These are phyloP conservation scores for Ophiognomonia clavigignenti-juglandacearum DNA, from an alignment of 2,329 filamentous ascomycete genomes.

Conservation along the genomic window DNA sequence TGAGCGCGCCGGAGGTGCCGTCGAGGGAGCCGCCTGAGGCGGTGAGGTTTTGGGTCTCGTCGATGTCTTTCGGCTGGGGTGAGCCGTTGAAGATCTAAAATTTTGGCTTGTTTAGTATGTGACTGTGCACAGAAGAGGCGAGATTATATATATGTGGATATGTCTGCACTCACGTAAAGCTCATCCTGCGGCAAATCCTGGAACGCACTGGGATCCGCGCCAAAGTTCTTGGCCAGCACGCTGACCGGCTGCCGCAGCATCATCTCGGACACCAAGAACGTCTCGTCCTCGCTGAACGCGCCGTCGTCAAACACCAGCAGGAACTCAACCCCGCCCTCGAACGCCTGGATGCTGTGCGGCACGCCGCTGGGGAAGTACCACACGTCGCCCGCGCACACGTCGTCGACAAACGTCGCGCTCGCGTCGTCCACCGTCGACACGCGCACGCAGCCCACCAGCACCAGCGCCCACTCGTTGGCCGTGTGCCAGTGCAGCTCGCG, in stretches of 20 bases:
- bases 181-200: conserved; percentile 41
- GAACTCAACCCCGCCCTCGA: conserved; percentile 52
- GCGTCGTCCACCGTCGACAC: conserved; percentile 48
- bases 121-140: neutral
- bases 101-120: neutral
- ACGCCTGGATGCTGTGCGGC: conserved; percentile 49
- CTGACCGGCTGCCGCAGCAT: conserved; percentile 45
- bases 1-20: conserved; percentile 33
- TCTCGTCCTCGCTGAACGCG: conserved; percentile 53
- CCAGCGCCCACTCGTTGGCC: conserved; percentile 45
- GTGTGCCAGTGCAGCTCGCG: conserved; percentile 62
- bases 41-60: conserved; percentile 39
- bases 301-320: conserved; percentile 57
- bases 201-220: conserved; percentile 41
- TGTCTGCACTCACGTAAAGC: conserved; percentile 33
- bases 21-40: conserved; percentile 37
- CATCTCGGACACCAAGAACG: conserved; percentile 52
- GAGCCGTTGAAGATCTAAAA: conserved; percentile 46
- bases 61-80: conserved; percentile 37
- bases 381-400: conserved; percentile 45
- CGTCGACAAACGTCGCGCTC: conserved; percentile 42
- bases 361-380: conserved; percentile 50
- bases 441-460: conserved; percentile 49
- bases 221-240: conserved; percentile 52
- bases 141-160: no score